Base-by-base conservation (phyloP, 441 rosid genomes). In the Lepidium campestre region DNA sequence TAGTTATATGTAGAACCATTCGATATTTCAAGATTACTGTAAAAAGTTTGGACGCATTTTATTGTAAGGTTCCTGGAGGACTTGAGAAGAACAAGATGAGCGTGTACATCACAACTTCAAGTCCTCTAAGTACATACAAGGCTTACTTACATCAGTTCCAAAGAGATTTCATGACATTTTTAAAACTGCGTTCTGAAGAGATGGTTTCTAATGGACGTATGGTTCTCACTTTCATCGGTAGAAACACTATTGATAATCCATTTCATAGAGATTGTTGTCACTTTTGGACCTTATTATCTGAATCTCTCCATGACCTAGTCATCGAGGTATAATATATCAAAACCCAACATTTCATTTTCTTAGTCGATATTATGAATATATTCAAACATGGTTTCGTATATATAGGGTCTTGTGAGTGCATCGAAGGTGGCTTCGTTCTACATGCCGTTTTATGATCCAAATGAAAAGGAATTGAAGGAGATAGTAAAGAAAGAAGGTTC, bases 71-170 rank as follows among this genome's bases (percentile, higher is more conserved):
- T 53, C 77, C 73, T 7, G 42, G 29, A 35, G 68, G 52, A 14
- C 63, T 73, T 14, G 62, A 60, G 50, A 59, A 47, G 19, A 77
- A 79, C 57, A 67, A 60, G 20, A 77, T 71, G 49, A 75, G 54
- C 54, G 67, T 82, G 37, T 75, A 46, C 72, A 75, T 82, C 19
- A 70, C 75, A 6, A 53, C 35, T 57, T 70, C 77, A 20, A 75
- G 86, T 50, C 72, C 83, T 34, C 49, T 31, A 15, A 52, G 19
- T 40, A 75, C 73, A 53, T 72, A 53, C 47, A 73, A 73, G 10
- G 78, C 78, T 11, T 79, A 82, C 60, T 57, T 74, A 5, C 44
- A 59, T 31, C 83, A 77, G 40, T 82, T 79, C 57, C 63, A 36
- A 49, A 72, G 47, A 12, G 80, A 82, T 53, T 70, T 79, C 41